Evolutionary conservation across 208 protist genomes (phyloP).

Genomic region (Porcisia deanei): DNA sequence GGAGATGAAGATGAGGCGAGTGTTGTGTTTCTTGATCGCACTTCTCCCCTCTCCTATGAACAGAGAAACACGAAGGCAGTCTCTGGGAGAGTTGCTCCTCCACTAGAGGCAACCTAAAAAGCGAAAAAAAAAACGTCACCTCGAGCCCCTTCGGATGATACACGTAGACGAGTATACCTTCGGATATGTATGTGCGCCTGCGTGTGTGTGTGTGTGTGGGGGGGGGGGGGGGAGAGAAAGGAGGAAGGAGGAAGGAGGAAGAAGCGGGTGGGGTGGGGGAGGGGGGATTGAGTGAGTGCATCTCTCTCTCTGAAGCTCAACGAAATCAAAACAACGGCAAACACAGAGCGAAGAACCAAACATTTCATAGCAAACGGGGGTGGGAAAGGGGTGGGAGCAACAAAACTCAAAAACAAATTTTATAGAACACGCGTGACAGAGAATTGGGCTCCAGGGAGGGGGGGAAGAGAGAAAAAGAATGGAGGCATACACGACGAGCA

Average conservation of each 20-base stretch:
- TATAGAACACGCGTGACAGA: not conserved
- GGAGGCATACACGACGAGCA: not conserved
- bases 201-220: not conserved
- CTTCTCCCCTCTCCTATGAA: too few relatives aligned
- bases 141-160: not conserved
- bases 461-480: not conserved
- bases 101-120: not conserved
- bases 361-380: not conserved
- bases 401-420: slow-evolving; percentile 2
- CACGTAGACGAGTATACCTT: not conserved
- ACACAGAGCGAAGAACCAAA: slow-evolving; percentile 4
- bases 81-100: too few relatives aligned
- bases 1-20: not conserved
- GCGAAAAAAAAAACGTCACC: not conserved
- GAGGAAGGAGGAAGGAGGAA: not conserved
- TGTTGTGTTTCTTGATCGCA: too few relatives aligned
- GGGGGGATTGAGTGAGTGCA: not conserved
- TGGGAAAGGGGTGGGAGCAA: not conserved
- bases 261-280: not conserved
- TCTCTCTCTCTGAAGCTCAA: not conserved
- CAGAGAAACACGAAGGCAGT: too few relatives aligned
- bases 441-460: not conserved
- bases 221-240: too few relatives aligned
- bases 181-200: not conserved
- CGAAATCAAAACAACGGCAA: slow-evolving; percentile 2